These are phyloP conservation scores for Nakazawaea peltata DNA, from an alignment of 805 yeast species.

Conservation along the genomic window DNA sequence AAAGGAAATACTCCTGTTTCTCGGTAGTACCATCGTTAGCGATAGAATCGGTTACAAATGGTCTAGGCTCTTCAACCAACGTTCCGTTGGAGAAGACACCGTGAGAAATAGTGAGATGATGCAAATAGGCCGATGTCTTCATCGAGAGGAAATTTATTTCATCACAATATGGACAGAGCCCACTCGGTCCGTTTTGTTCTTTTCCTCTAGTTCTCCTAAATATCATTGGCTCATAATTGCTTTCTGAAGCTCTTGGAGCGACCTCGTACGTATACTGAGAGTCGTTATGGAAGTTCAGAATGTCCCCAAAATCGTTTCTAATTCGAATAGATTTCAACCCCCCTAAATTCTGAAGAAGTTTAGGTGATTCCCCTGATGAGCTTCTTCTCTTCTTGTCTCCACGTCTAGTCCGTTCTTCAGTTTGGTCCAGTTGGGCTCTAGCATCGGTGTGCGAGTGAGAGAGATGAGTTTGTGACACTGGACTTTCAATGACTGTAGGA, in stretches of 20 bases:
- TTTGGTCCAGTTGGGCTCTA: too few species aligned
- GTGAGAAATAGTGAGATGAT: conserved; percentile 23
- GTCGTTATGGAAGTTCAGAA: neutral
- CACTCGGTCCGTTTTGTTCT: neutral
- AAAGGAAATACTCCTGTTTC: conserved; percentile 2
- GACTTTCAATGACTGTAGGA: too few species aligned
- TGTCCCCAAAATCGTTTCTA: conserved; percentile 1
- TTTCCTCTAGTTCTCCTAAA: conserved; percentile 1
- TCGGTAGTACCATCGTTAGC: conserved; percentile 1
- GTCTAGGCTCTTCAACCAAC: conserved; percentile 17
- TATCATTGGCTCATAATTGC: conserved; percentile 5
- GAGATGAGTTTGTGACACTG: too few species aligned
- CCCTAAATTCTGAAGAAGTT: neutral
- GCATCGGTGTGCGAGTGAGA: too few species aligned
- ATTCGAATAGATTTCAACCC: conserved; percentile 1
- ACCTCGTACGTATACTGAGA: conserved; percentile 1
- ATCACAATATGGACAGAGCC: conserved; percentile 8
- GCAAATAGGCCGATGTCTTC: conserved; percentile 22
- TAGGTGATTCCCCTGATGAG: too few species aligned
- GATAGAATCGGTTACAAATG: neutral
- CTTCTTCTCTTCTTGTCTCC: too few species aligned
- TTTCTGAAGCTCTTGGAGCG: conserved; percentile 3
- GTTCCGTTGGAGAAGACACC: conserved; percentile 24
- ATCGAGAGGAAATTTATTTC: conserved; percentile 15
- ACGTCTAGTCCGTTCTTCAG: too few species aligned